These are phyloP conservation scores for Mucor lusitanicus DNA, from an alignment of 371 early-diverging fungal species.

Conservation along the genomic window DNA sequence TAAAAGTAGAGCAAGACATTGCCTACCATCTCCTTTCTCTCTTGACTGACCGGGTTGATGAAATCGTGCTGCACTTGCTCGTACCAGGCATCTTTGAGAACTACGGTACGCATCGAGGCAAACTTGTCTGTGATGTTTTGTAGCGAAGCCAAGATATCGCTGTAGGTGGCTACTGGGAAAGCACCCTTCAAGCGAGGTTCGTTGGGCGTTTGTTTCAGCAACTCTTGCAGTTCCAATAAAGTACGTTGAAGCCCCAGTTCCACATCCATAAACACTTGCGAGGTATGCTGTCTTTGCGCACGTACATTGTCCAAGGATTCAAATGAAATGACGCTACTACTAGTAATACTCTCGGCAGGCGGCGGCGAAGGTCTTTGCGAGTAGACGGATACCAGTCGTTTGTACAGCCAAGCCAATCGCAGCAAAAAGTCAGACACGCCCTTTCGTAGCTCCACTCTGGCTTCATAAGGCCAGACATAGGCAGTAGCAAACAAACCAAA, in stretches of 20 bases:
- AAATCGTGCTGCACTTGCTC: conserved; percentile 56
- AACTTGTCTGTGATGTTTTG: conserved; percentile 79
- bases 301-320: conserved; percentile 52
- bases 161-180: conserved; percentile 72
- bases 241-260: conserved; percentile 71
- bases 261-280: conserved; percentile 62
- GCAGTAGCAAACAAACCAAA: conserved; percentile 61
- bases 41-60: conserved; percentile 57
- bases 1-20: conserved; percentile 79
- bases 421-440: conserved; percentile 66
- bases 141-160: conserved; percentile 64
- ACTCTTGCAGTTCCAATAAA: conserved; percentile 60
- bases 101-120: conserved; percentile 67
- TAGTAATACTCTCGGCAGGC: neutral
- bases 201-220: conserved; percentile 72
- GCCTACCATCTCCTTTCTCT: conserved; percentile 72
- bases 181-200: conserved; percentile 87
- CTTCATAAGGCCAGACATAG: conserved; percentile 84
- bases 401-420: conserved; percentile 69
- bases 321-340: conserved; percentile 10
- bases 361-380: conserved; percentile 14
- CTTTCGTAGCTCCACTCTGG: conserved; percentile 76
- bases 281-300: conserved; percentile 28
- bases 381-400: conserved; percentile 65
- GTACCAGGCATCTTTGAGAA: conserved; percentile 66